Evolutionary conservation across 169 alveolate genomes (phyloP).

Genomic region (Cryptosporidium viatorum): DNA sequence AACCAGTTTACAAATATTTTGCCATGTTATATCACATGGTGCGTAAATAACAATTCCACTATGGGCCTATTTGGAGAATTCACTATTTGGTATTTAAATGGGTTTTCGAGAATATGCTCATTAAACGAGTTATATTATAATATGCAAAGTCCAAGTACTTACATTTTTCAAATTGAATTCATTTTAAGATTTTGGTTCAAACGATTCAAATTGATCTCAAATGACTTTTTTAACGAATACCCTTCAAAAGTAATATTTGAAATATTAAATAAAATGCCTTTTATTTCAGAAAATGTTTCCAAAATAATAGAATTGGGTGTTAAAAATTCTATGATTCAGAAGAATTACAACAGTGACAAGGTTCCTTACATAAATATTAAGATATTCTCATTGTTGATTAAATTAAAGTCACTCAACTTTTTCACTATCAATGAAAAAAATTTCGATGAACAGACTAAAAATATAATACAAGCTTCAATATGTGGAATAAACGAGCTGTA

Average conservation of each 20-base stretch:
- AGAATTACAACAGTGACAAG: not conserved
- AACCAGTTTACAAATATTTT: not conserved
- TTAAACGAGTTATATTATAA: not conserved
- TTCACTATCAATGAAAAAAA: not conserved
- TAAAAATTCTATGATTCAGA: not conserved
- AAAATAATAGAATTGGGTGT: not conserved
- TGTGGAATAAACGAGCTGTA: constrained; percentile 25
- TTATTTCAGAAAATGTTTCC: not conserved
- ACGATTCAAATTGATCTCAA: not conserved
- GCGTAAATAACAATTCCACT: not conserved
- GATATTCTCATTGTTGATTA: not conserved
- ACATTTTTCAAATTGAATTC: constrained; percentile 20
- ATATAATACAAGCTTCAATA: not conserved
- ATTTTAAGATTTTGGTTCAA: constrained; percentile 30
- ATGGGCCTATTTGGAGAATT: constrained; percentile 11
- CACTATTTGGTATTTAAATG: constrained; percentile 58
- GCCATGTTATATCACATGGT: not conserved
- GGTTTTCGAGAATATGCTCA: not conserved
- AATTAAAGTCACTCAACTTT: not conserved
- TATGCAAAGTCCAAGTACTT: not conserved
- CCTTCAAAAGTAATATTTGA: not conserved
- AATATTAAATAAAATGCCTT: constrained; percentile 9
- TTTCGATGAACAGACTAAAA: not conserved
- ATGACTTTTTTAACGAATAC: not conserved
- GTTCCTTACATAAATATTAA: not conserved